Base-by-base conservation (phyloP, 768 basidiomycete genomes). In the Lactarius akahatsu region DNA sequence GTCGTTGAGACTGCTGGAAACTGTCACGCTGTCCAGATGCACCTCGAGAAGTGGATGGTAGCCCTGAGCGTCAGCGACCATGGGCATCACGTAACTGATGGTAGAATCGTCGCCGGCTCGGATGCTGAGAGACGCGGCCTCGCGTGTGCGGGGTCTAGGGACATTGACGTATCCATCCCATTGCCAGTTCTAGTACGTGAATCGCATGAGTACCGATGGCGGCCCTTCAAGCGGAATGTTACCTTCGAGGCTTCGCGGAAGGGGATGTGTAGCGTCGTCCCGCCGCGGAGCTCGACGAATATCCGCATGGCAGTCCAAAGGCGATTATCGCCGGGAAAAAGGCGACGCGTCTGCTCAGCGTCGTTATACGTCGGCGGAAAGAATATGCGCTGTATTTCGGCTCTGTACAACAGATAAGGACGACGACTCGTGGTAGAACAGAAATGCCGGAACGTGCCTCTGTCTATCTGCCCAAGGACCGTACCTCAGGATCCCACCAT, bases 401-500 rank as follows among this genome's bases (percentile, higher is more conserved):
- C 85, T 56, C 70, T 70, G 52, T 28, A 20, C 13, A 26, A 13
- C 26, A 52, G 66, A 40, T 38, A 5, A 40, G n/a, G 11, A 54
- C 16, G 32, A 16, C 16, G 13, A 28, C 5, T 26, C 56, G n/a
- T 6, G 7, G 20, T 7, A 50, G 4, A 26, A 50, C 47, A 28
- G 52, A 9, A 7, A 28, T 4, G 57, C 11, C 43, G 18, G 26
- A 66, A 59, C 77, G 71, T 73, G 88, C 92, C 95, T 82, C 76
- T 97, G 96, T 30, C 96, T 83, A 77, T 98, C 96, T 28, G 95
- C 90, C 96, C 96, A 98, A 4, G 96, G 96, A 5, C 96, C 96
- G 74, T 98, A 98, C 23, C 86, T 83, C 41, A 97, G 70, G 41
- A 82, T 75, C 0, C 93, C 96, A 20, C 87, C 87, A 65, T 85